Conservation (phyloP, 306 rosid genomes). For the Casuarina equisetifolia region DNA sequence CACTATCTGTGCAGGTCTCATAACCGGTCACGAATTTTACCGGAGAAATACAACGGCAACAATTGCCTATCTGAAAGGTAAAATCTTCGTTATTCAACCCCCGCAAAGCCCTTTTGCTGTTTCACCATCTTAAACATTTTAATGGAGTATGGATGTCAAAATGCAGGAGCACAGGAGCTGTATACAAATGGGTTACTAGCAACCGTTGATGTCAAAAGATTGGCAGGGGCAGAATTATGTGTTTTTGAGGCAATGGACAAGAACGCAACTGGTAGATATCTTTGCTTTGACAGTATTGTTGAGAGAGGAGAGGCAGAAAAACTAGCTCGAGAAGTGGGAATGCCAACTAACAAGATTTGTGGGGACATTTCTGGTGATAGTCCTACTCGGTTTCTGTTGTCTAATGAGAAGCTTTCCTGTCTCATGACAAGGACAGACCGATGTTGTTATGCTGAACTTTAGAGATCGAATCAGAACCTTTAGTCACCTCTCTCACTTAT, state of each 20-base stretch:
- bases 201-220: slow-evolving; percentile 48
- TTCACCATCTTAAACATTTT: too few relatives aligned
- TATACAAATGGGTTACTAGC: slow-evolving; percentile 63
- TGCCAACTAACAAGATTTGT: slow-evolving; percentile 49
- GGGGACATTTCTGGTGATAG: slow-evolving; percentile 26
- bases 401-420: slow-evolving; percentile 51
- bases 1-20: slow-evolving; percentile 72
- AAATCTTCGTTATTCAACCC: not conserved
- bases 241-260: slow-evolving; percentile 61
- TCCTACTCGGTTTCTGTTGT: slow-evolving; percentile 38
- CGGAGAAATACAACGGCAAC: slow-evolving; percentile 69
- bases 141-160: too few relatives aligned
- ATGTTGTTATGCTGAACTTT: slow-evolving; percentile 35
- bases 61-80: slow-evolving; percentile 91
- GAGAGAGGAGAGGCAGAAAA: slow-evolving; percentile 48
- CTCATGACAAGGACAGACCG: slow-evolving; percentile 50
- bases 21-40: slow-evolving; percentile 62
- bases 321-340: slow-evolving; percentile 45
- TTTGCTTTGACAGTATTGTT: slow-evolving; percentile 61
- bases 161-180: slow-evolving; percentile 70
- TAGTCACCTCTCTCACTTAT: not conserved
- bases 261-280: slow-evolving; percentile 69
- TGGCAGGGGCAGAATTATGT: slow-evolving; percentile 65
- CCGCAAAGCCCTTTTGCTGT: not conserved
- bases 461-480: not conserved